Evolutionary conservation across 2,329 filamentous ascomycete species (phyloP), one percentile per base, ranked within the genome.

Genomic region (Talaromyces funiculosus): DNA sequence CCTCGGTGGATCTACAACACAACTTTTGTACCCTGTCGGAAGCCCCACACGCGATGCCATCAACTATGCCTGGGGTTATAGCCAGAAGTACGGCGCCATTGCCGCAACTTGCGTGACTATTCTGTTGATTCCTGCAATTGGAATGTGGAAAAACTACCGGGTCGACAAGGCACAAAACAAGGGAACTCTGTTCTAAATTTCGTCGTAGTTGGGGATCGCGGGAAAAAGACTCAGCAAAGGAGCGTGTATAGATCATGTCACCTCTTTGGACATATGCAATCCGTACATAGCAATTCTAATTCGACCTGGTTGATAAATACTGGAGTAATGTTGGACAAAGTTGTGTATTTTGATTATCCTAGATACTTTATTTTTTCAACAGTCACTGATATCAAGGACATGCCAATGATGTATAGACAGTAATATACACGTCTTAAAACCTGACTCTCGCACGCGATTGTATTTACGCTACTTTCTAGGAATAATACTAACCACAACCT

Each of bases 401-500:
- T n/a, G n/a, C n/a, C n/a, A n/a, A n/a, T n/a, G n/a, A n/a, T n/a
- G n/a, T n/a, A n/a, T n/a, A n/a, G n/a, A n/a, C n/a, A n/a, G n/a
- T 35, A 35, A 12, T 20, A 51, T 20, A 22, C 47, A 22, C n/a
- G 4, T 33, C 14, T 33, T 20, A 14, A 20, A 10, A 16, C 47
- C 8, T 14, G 18, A 33, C n/a, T 9, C n/a, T 35, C 14, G 18
- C 8, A 20, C 14, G 20, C 22, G 4, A 18, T 18, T 10, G n/a
- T n/a, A 10, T 2, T 3, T 18, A 35, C 8, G 5, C 14, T 40
- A 29, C 51, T 10, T 33, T 33, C n/a, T 22, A 14, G 51, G 20
- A 24, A 35, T 20, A 38, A 76, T 72, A 62, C 68, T 71, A 65
- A 82, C 67, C 26, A 88, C 76, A 63, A 89, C 72, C 73, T 89